phyloP scores from a whole-genome alignment of 495 filamentous ascomycete species.

The Sporormia fimetaria region DNA sequence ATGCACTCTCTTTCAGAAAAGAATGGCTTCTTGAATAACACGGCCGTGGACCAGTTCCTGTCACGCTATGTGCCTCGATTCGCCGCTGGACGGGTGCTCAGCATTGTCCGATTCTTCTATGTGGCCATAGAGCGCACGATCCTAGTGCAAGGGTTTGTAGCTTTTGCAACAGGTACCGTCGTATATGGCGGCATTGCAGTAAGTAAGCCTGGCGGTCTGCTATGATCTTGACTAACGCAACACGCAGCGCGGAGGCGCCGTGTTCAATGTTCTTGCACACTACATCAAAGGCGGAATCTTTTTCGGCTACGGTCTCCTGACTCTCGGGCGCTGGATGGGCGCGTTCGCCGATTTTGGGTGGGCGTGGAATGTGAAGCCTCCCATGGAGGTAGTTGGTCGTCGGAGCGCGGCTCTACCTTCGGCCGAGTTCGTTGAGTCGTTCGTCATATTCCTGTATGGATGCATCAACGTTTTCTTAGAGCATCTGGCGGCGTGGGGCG shows the following conservation, averaged over 20 bases:
- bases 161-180: constrained; percentile 52
- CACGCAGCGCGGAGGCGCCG: constrained; percentile 41
- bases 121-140: constrained; percentile 50
- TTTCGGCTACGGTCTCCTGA: constrained; percentile 84
- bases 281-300: constrained; percentile 97
- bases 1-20: constrained; percentile 31
- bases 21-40: constrained; percentile 38
- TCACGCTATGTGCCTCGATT: constrained; percentile 40
- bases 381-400: constrained; percentile 42
- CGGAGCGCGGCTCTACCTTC: constrained; percentile 58
- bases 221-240: constrained; percentile 3
- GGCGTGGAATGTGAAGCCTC: constrained; percentile 86
- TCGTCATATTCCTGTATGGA: constrained; percentile 82
- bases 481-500: constrained; percentile 62
- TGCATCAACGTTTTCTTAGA: constrained; percentile 86
- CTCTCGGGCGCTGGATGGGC: constrained; percentile 81
- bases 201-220: constrained; percentile 26
- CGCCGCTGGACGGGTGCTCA: constrained; percentile 50
- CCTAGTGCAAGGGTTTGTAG: constrained; percentile 52
- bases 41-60: constrained; percentile 39
- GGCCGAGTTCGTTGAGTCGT: constrained; percentile 80
- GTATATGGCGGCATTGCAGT: constrained; percentile 63
- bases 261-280: constrained; percentile 85
- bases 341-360: constrained; percentile 86
- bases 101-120: constrained; percentile 47